Base-by-base conservation (phyloP, 2,329 filamentous ascomycete genomes). In the Cercospora citrullina region DNA sequence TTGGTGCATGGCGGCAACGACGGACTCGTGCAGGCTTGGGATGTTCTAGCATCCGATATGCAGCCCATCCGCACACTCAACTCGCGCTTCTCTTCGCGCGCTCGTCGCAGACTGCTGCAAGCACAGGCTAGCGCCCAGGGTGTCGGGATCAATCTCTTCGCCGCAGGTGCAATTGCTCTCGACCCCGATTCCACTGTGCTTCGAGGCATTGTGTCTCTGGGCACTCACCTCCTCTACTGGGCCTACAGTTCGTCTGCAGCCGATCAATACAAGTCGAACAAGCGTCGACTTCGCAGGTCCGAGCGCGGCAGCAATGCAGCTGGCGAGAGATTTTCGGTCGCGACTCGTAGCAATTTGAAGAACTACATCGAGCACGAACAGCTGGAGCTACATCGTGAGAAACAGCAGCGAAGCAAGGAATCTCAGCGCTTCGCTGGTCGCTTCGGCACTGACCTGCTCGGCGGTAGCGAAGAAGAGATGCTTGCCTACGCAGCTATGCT, bases 1-100 rank as follows among this genome's bases (percentile, higher is more conserved):
- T 81, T 99, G 16, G 91, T 98, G 6, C 92, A 97, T 77, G 95
- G 95, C 60, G 95, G 95, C 28, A 97, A 91, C 72, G 95, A 99
- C 80, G 94, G 95, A 0, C 86, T 98, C 3, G 94, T 97, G 4
- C 95, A 98, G 79, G 92, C 93, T 5, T 99, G 95, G 95, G 95
- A 99, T 81, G 92, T 91, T n/a, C 83, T 99, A 58, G 92, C 90
- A 0, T 98, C 94, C 1, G 91, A 86, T 0, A 80, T 85, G 18
- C 88, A 90, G 21, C 92, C 95, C 0, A 86, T 98, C 62, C 89
- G 93, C 45, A 98, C 93, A 0, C 84, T 99, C 64, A 94, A 96
- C 76, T 92, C 93, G 2, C 89, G 91, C 14, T 93, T 94, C 72
- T 91, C 91, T 1, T 90, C 91, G 7, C 89, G 93, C 30, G 90